Evolutionary conservation across 2,329 filamentous ascomycete genomes (phyloP).

Genomic region (Xylariomycetidae sp.): DNA sequence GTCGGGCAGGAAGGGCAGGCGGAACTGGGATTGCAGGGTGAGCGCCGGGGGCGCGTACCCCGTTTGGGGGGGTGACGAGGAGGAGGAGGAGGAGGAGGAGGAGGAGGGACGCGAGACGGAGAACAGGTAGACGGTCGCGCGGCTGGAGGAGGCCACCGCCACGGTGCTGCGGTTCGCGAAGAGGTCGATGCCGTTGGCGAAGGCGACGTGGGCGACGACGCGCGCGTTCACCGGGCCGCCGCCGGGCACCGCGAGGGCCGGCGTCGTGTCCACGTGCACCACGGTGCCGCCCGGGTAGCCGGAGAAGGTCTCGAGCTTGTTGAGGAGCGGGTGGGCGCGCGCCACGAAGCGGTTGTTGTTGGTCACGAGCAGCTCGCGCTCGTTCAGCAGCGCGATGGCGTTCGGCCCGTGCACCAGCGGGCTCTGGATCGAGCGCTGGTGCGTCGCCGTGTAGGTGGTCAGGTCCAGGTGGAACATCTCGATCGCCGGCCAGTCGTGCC

Average conservation of each 20-base stretch:
- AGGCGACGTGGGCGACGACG: slow-evolving; percentile 29
- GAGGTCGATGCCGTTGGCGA: slow-evolving; percentile 36
- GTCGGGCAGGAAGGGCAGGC: slow-evolving; percentile 33
- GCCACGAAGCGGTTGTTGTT: slow-evolving; percentile 33
- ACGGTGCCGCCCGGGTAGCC: slow-evolving; percentile 27
- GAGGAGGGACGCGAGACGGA: slow-evolving; percentile 6
- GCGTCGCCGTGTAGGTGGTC: slow-evolving; percentile 25
- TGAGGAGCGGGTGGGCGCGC: slow-evolving; percentile 17
- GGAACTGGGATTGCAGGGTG: slow-evolving; percentile 10
- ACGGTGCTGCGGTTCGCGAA: slow-evolving; percentile 32
- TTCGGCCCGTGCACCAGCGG: slow-evolving; percentile 34
- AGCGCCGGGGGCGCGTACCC: slow-evolving; percentile 6
- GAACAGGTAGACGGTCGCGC: slow-evolving; percentile 26
- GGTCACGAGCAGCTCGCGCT: slow-evolving; percentile 33
- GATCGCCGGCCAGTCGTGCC: slow-evolving; percentile 27
- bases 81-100: slow-evolving; percentile 7
- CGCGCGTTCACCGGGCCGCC: slow-evolving; percentile 10
- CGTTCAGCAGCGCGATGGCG: slow-evolving; percentile 29
- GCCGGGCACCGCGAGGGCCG: background rate
- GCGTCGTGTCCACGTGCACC: slow-evolving; percentile 28
- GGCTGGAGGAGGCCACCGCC: slow-evolving; percentile 31
- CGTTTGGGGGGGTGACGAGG: background rate
- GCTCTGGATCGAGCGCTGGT: slow-evolving; percentile 31
- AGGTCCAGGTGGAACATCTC: slow-evolving; percentile 35
- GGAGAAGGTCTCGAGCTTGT: slow-evolving; percentile 29